phyloP scores from a whole-genome alignment of 225 moss, liverwort and hornwort genomes.

The Lunularia cruciata region DNA sequence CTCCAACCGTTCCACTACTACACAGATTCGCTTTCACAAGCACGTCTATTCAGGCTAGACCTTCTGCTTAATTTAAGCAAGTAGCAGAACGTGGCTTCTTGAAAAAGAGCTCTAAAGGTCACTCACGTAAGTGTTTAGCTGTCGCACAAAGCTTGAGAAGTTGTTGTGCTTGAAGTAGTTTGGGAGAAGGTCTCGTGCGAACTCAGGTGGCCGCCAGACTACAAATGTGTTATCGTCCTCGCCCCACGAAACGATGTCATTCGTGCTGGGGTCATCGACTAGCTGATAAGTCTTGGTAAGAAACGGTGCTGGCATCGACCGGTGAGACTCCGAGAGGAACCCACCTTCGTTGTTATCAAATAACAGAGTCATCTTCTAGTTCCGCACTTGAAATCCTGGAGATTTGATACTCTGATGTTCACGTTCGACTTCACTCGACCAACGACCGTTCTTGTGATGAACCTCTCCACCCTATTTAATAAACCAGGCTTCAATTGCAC shows the following conservation, averaged over 20 bases:
- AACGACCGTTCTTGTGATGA: neutral
- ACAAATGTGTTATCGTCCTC: constrained; percentile 76
- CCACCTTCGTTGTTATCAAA: constrained; percentile 66
- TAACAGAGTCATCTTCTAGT: constrained; percentile 56
- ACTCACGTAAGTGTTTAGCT: constrained; percentile 88
- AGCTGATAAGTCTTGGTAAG: constrained; percentile 80
- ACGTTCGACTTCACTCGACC: neutral
- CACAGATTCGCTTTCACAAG: no score
- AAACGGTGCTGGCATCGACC: constrained; percentile 78
- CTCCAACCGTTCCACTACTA: no score
- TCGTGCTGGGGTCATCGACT: constrained; percentile 76
- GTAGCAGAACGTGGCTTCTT: no score
- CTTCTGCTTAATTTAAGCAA: no score
- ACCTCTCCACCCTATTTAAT: neutral
- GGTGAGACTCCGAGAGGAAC: constrained; percentile 69
- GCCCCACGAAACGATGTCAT: constrained; percentile 83
- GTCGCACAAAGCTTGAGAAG: constrained; percentile 83
- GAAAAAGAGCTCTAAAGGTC: no score
- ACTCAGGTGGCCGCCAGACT: constrained; percentile 87
- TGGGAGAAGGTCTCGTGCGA: constrained; percentile 75
- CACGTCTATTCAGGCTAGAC: no score
- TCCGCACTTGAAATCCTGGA: neutral
- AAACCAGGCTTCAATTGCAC: neutral
- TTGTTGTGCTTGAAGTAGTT: constrained; percentile 95
- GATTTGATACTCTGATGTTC: neutral